These are phyloP conservation scores for Babesia ovata DNA, from an alignment of 169 alveolate species.

Conservation along the genomic window DNA sequence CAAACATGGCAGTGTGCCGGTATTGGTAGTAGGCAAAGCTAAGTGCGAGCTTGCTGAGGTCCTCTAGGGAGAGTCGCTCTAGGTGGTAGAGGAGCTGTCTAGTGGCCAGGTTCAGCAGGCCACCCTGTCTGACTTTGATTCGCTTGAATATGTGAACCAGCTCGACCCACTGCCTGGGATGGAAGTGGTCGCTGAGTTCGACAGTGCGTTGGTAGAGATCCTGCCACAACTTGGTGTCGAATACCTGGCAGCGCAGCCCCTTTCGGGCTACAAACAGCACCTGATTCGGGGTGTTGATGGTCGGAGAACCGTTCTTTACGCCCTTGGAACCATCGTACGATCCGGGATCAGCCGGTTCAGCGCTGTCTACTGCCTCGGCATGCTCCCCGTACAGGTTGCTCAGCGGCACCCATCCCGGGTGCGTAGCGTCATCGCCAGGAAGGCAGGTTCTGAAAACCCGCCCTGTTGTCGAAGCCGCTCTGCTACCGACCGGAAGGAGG, in stretches of 20 bases:
- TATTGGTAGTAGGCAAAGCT: slow-evolving; percentile 59
- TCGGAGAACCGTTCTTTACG: background rate
- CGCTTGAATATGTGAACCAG: slow-evolving; percentile 74
- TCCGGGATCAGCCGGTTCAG: background rate
- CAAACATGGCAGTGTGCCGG: slow-evolving; percentile 39
- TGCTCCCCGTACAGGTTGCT: slow-evolving; percentile 7
- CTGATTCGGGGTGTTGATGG: slow-evolving; percentile 34
- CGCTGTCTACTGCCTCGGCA: background rate
- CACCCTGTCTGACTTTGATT: slow-evolving; percentile 70
- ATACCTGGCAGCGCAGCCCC: slow-evolving; percentile 70
- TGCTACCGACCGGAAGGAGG: background rate
- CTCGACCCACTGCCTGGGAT: slow-evolving; percentile 72
- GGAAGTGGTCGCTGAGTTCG: slow-evolving; percentile 55
- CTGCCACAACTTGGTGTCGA: slow-evolving; percentile 72
- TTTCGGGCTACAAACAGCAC: slow-evolving; percentile 63
- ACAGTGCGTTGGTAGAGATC: slow-evolving; percentile 60
- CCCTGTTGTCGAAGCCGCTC: background rate
- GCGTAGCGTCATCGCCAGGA: background rate
- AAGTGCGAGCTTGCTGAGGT: slow-evolving; percentile 69
- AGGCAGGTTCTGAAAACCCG: slow-evolving; percentile 22
- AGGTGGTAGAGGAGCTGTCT: slow-evolving; percentile 59
- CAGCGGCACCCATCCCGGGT: slow-evolving; percentile 33
- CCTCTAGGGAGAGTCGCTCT: slow-evolving; percentile 65
- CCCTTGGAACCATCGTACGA: background rate
- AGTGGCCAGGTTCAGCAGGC: slow-evolving; percentile 65